Base-by-base conservation (phyloP, 1,284 basidiomycete species). In the Inonotus obliquus region DNA sequence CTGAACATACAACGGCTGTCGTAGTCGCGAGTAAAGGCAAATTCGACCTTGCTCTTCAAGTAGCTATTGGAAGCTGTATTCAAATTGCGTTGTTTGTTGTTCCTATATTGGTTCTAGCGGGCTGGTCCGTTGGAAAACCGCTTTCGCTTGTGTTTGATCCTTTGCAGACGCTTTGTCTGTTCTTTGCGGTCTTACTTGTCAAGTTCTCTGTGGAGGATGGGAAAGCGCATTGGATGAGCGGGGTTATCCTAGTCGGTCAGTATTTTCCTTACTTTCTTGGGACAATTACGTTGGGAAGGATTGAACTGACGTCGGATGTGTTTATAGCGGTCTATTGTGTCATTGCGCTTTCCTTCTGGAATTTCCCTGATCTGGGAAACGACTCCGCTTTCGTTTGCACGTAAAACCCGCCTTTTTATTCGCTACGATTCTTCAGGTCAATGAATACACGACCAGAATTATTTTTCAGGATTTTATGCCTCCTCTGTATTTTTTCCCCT, bases 51-150 rank as follows among this genome's bases (percentile, higher is more conserved):
- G 75, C 77, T 35, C 81, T 86, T 75, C 79, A 77, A 17, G 84
- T 87, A 49, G 85, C 86, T 2, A 81, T 88, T 32, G 86, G 85
- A 2, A 82, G 81, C 29, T 85, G 83, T 56, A 86, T 89, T 62
- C 86, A 89, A 71, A 87, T 89, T 56, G 81, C 84, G 29, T 73
- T 87, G 32, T 84, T 87, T 70, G 81, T 89, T 56, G 79, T 89
- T 45, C 86, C 86, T 1, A 68, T 86, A 25, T 73, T 87, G 57
- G 78, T 87, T 21, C 66, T 59, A 11, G 73, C 87, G 13, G 89
- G 79, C 6, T 92, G 90, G 90, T 76, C 75, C n/a, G 74, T 80
- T 71, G 77, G 70, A 3, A 80, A 79, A 63, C 79, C 79, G 5
- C 69, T 81, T 61, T 78, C 76, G 5, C 67, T 80, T 62, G 66